A percentile compares a stretch with the other conserved stretches of the same genome.
Evolutionary conservation across 805 yeast species (phyloP).

Genomic region (Candida lessepsii): DNA sequence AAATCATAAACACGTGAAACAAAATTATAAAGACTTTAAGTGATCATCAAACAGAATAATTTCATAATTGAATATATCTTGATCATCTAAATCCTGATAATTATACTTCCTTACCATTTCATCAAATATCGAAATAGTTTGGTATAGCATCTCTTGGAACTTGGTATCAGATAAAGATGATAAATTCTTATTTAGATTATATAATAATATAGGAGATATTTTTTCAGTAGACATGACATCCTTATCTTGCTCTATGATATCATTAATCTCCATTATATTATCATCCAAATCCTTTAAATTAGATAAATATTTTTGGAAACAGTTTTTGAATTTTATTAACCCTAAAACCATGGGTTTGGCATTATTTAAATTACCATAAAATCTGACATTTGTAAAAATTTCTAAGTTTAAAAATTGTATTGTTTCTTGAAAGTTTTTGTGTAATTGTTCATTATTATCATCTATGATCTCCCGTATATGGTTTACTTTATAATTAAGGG

Average conservation of each 20-base stretch:
- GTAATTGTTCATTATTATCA: not conserved
- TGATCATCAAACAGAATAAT: constrained; percentile 16
- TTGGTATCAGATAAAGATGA: constrained; percentile 4
- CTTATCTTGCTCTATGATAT: constrained; percentile 9
- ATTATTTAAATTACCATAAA: constrained; percentile 12
- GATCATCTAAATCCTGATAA: not conserved
- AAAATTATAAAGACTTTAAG: constrained; percentile 4
- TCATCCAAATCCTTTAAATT: constrained; percentile 11
- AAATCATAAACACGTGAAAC: constrained; percentile 1
- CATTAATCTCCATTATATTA: constrained; percentile 12
- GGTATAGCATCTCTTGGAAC: constrained; percentile 4
- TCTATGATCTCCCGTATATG: constrained; percentile 8
- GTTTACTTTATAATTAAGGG: constrained; percentile 7
- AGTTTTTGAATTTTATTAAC: constrained; percentile 7
- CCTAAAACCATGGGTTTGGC: constrained; percentile 15
- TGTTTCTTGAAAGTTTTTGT: constrained; percentile 1
- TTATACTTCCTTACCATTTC: constrained; percentile 10
- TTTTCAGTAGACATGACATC: not conserved
- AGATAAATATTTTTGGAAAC: constrained; percentile 10
- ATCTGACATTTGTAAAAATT: constrained; percentile 13
- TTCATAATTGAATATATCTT: constrained; percentile 12
- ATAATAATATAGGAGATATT: not conserved
- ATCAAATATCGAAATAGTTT: constrained; percentile 10
- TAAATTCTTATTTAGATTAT: constrained; percentile 7
- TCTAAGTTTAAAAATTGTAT: constrained; percentile 12